Percentiles rank a stretch among this genome's conserved stretches.
These are phyloP conservation scores for Tetradesmus obliquus DNA, from an alignment of 139 green algal species.

Conservation along the genomic window DNA sequence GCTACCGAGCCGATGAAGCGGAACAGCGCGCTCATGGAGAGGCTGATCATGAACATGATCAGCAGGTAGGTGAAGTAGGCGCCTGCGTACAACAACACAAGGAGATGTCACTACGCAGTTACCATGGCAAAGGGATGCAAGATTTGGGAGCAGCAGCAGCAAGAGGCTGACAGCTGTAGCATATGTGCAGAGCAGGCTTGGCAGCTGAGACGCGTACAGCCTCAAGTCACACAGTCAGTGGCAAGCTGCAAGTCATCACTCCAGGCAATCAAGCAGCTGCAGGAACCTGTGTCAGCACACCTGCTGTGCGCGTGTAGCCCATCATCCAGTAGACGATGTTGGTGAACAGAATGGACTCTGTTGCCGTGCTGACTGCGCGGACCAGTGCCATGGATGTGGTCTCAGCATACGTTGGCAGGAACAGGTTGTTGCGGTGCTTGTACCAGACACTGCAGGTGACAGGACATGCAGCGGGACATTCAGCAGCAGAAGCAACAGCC, in stretches of 20 bases:
- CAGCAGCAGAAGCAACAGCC: not conserved
- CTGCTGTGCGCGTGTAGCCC: conserved; percentile 50
- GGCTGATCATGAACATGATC: conserved; percentile 2
- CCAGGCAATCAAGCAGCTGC: not conserved
- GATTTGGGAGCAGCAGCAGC: not conserved
- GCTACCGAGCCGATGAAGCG: conserved; percentile 17
- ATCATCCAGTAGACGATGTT: conserved; percentile 80
- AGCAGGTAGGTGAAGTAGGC: conserved; percentile 41
- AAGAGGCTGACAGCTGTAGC: no score
- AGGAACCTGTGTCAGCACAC: not conserved
- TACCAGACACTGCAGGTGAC: conserved; percentile 70
- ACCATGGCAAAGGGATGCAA: not conserved
- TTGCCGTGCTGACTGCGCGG: conserved; percentile 65
- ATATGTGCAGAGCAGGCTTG: no score
- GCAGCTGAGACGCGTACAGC: no score
- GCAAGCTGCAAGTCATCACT: not conserved
- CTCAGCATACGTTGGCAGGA: conserved; percentile 72
- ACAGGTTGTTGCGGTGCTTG: conserved; percentile 84
- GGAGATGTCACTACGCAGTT: not conserved
- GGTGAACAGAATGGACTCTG: conserved; percentile 66
- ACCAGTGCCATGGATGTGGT: conserved; percentile 46
- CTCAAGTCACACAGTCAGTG: not conserved
- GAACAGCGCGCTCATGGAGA: conserved; percentile 31
- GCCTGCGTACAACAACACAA: not conserved
- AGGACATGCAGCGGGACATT: conserved; percentile 29